A percentile compares a stretch with the other conserved stretches of the same genome.
phyloP scores from a whole-genome alignment of 768 basidiomycete species.

The Pholiota conissans region DNA sequence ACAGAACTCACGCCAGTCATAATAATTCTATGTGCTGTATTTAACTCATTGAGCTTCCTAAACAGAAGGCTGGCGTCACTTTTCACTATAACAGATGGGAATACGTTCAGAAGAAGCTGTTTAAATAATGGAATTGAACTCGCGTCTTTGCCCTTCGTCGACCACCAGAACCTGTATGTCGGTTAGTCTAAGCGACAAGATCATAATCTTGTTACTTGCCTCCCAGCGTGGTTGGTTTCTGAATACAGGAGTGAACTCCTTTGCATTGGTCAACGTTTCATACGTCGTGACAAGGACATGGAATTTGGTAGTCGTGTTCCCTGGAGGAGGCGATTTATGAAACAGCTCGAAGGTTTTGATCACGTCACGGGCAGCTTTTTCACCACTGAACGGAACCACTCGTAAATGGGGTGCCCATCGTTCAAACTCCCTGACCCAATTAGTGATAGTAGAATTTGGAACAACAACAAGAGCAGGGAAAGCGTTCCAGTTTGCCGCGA shows the following conservation, averaged over 20 bases:
- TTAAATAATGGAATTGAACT: slow-evolving; percentile 28
- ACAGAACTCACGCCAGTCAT: slow-evolving; percentile 74
- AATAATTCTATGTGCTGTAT: slow-evolving; percentile 76
- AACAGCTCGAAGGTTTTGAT: slow-evolving; percentile 81
- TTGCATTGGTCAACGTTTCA: slow-evolving; percentile 70
- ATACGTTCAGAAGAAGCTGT: not conserved
- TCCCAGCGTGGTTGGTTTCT: slow-evolving; percentile 89
- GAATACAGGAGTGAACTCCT: slow-evolving; percentile 77
- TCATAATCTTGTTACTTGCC: slow-evolving; percentile 26
- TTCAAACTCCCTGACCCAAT: slow-evolving; percentile 94
- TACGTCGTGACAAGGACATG: slow-evolving; percentile 95
- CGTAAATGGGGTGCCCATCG: slow-evolving; percentile 73
- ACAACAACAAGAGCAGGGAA: slow-evolving; percentile 89
- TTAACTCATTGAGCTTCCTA: slow-evolving; percentile 78
- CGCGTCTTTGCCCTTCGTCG: slow-evolving; percentile 91
- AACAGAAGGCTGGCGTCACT: slow-evolving; percentile 79
- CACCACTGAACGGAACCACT: slow-evolving; percentile 90
- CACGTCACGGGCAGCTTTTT: slow-evolving; percentile 74
- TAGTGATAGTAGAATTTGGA: slow-evolving; percentile 94
- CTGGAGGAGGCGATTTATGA: slow-evolving; percentile 45
- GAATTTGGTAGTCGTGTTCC: slow-evolving; percentile 60
- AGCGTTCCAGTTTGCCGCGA: slow-evolving; percentile 53
- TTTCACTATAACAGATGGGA: slow-evolving; percentile 62
- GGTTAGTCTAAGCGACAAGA: slow-evolving; percentile 1
- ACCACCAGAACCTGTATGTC: slow-evolving; percentile 64